phyloP scores from a whole-genome alignment of 108 stramenopile species.

The Cylindrotheca fusiformis region DNA sequence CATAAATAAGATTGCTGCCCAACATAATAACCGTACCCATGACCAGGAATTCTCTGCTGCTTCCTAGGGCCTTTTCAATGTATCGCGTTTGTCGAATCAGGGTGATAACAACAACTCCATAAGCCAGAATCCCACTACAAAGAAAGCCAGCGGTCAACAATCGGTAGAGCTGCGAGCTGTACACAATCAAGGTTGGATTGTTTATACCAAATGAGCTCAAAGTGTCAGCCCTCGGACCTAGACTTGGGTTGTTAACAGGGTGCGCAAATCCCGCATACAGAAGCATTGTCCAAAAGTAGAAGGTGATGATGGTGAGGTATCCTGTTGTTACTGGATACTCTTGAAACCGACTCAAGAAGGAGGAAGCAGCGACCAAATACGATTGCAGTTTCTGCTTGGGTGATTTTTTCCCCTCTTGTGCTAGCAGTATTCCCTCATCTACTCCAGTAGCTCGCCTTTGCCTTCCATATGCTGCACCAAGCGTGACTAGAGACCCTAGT shows the following conservation, averaged over 20 bases:
- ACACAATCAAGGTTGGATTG: constrained; percentile 52
- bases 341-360: neutral
- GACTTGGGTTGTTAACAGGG: constrained; percentile 45
- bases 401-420: neutral
- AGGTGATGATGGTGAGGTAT: constrained; percentile 22
- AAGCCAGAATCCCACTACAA: constrained; percentile 40
- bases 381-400: neutral
- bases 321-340: constrained; percentile 23
- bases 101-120: constrained; percentile 4
- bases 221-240: constrained; percentile 40
- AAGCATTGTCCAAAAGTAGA: constrained; percentile 38
- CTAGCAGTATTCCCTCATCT: neutral
- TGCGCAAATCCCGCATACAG: constrained; percentile 41
- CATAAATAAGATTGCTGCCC: constrained; percentile 33
- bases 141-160: constrained; percentile 41
- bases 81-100: constrained; percentile 4
- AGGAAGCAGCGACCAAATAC: neutral
- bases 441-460: neutral
- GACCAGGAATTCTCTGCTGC: constrained; percentile 18
- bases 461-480: neutral
- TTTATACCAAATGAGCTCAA: constrained; percentile 49
- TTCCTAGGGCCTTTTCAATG: constrained; percentile 19
- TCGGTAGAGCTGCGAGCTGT: constrained; percentile 37
- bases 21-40: constrained; percentile 9
- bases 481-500: neutral